Percentiles rank a stretch among this genome's conserved stretches.
Conservation (phyloP, 2,329 filamentous ascomycete genomes). For the Penicillium thymicola region DNA sequence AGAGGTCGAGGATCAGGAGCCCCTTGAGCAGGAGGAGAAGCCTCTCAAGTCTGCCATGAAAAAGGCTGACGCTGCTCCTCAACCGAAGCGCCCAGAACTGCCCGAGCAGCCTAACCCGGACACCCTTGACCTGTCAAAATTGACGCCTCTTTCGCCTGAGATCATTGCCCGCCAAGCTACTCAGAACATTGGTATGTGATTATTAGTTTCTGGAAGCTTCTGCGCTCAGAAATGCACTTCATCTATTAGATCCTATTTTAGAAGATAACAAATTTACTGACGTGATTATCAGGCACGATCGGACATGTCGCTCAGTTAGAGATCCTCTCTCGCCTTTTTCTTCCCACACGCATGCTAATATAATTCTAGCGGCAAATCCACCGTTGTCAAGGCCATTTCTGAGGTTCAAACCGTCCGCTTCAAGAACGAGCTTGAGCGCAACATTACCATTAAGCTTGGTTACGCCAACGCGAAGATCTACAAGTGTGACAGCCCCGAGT, state of each 20-base stretch:
- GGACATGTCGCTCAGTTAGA: slow-evolving; percentile 82
- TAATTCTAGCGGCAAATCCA: slow-evolving; percentile 71
- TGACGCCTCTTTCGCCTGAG: slow-evolving; percentile 86
- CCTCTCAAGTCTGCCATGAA: slow-evolving; percentile 82
- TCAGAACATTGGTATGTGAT: slow-evolving; percentile 82
- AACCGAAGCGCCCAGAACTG: slow-evolving; percentile 61
- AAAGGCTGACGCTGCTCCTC: slow-evolving; percentile 59
- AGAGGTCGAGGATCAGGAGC: slow-evolving; percentile 74
- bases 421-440: slow-evolving; percentile 99
- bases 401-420: slow-evolving; percentile 98
- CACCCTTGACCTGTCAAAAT: slow-evolving; percentile 74
- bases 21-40: slow-evolving; percentile 59
- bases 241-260: neutral
- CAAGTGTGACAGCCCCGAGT: slow-evolving; percentile 90
- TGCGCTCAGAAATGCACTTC: neutral
- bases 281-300: slow-evolving; percentile 55
- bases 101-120: slow-evolving; percentile 92
- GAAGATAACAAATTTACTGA: neutral
- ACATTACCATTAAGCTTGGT: slow-evolving; percentile 99
- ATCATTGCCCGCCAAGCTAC: slow-evolving; percentile 98
- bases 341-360: neutral
- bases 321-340: neutral
- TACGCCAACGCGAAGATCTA: slow-evolving; percentile 99
- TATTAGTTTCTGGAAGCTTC: neutral
- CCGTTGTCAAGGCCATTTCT: slow-evolving; percentile 98